Conservation (phyloP, 2,329 filamentous ascomycete species). For the Fusarium sp. region DNA sequence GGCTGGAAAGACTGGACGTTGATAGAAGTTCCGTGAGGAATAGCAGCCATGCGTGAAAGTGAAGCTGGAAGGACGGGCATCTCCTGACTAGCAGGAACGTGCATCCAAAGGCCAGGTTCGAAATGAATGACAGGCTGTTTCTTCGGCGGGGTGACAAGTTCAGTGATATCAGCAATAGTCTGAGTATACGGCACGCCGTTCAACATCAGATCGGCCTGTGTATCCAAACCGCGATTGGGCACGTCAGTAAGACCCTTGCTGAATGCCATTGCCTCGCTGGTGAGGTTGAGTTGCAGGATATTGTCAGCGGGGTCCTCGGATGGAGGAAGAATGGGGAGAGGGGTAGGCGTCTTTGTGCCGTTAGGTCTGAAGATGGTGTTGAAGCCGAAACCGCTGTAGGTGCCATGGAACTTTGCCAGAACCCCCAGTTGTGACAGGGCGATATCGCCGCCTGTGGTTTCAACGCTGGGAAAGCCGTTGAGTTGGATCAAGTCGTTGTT, state of each 20-base stretch:
- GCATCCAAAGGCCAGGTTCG: slow-evolving; percentile 55
- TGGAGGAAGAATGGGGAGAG: slow-evolving; percentile 16
- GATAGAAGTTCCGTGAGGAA: slow-evolving; percentile 57
- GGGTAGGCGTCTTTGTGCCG: slow-evolving; percentile 38
- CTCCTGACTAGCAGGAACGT: slow-evolving; percentile 47
- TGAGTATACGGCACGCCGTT: slow-evolving; percentile 53
- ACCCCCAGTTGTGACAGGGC: slow-evolving; percentile 35
- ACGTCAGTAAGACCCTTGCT: slow-evolving; percentile 47
- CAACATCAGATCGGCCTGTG: slow-evolving; percentile 50
- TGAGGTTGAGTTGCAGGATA: slow-evolving; percentile 54
- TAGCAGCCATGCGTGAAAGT: slow-evolving; percentile 54
- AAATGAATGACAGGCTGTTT: slow-evolving; percentile 52
- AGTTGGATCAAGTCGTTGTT: neutral
- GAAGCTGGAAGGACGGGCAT: slow-evolving; percentile 41
- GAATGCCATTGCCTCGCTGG: slow-evolving; percentile 51
- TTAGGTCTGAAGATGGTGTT: slow-evolving; percentile 54
- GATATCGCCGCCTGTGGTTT: slow-evolving; percentile 9
- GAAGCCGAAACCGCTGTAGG: slow-evolving; percentile 50
- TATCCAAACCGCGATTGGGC: slow-evolving; percentile 52
- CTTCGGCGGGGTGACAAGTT: slow-evolving; percentile 35
- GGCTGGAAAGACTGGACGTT: slow-evolving; percentile 52
- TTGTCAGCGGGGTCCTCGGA: slow-evolving; percentile 41
- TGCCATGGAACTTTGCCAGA: slow-evolving; percentile 43
- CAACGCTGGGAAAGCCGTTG: slow-evolving; percentile 12
- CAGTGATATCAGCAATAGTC: slow-evolving; percentile 49